Evolutionary conservation across 306 rosid genomes (phyloP), one percentile per base, ranked within the genome.

Genomic region (Castanea mollissima): DNA sequence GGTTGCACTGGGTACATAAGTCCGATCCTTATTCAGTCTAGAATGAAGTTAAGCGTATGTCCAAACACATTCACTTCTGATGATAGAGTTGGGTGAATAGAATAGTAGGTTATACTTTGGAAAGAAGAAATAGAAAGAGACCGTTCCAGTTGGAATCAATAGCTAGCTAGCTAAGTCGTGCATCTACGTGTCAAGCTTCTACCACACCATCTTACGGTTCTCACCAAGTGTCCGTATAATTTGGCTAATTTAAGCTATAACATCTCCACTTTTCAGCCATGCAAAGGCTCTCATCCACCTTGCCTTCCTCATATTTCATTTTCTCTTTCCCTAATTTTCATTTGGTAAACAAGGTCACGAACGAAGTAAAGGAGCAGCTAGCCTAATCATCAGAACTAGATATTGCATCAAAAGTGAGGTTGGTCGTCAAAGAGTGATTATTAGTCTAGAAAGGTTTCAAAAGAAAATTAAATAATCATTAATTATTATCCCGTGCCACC

Each of bases 191-290:
- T 79, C 86, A 57, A 3, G 68, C 4, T 73, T 38, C 56, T 78
- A 71, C 67, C 89, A 55, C 56, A 69, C 83, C 35, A 78, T 78
- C 54, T 38, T 13, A 29, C 34, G 34, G 34, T 32, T 32, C 34
- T 0, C 34, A 32, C 80, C 89, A 88, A 74, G 87, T 92, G 97
- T 80, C 90, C 78, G 38, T 51, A 25, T 3, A 29, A 13, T 83
- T 78, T 44, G 76, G 76, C 73, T 72, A 75, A 73, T 87, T 83
- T 83, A 89, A 86, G 78, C 84, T 74, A 41, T 54, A 10, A 27
- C 74, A 19, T 12, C 86, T 80, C 83, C 88, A 92, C 92, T 83
- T 83, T 78, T 83, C 90, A 80, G 9, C 81, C 94, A 92, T 90
- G 98, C 97, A 89, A 74, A 82, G 60, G 20, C 29, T 71, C 74